These are phyloP conservation scores for Fusarium torulosum DNA, from an alignment of 2,329 filamentous ascomycete species.

Conservation along the genomic window DNA sequence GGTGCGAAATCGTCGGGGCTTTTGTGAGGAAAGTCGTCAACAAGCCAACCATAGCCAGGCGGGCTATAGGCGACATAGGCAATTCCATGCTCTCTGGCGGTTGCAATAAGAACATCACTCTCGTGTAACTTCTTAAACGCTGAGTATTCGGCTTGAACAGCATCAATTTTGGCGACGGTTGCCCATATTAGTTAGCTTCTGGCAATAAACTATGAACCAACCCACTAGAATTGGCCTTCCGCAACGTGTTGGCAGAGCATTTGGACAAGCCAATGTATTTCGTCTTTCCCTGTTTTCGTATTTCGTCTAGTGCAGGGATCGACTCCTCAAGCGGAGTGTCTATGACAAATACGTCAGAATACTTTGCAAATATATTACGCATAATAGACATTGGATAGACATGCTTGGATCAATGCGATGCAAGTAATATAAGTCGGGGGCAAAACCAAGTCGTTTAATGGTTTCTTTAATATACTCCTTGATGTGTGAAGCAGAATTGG, in stretches of 20 bases:
- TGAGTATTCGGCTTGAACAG: conserved; percentile 16
- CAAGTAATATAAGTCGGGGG: conserved; percentile 10
- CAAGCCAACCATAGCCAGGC: conserved; percentile 6
- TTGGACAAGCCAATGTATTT: conserved; percentile 14
- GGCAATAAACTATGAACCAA: rapidly evolving
- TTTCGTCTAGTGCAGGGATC: background rate
- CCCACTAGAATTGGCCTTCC: conserved; percentile 9
- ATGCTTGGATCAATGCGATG: conserved; percentile 9
- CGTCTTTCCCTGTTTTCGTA: conserved; percentile 2
- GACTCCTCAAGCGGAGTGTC: conserved; percentile 7
- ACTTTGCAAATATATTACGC: too few relatives aligned
- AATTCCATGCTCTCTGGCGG: background rate
- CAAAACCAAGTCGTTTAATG: conserved; percentile 9
- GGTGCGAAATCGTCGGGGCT: conserved; percentile 9
- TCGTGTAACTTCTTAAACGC: conserved; percentile 16
- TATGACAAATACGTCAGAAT: too few relatives aligned
- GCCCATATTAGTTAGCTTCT: background rate
- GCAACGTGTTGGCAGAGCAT: background rate
- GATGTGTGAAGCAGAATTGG: conserved; percentile 5
- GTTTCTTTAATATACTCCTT: conserved; percentile 9
- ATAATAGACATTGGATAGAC: too few relatives aligned
- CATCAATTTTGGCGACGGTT: conserved; percentile 15
- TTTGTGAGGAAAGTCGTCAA: background rate
- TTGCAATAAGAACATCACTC: background rate
- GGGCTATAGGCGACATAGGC: conserved; percentile 8